These are phyloP conservation scores for Auxenochlorella pyrenoidosa DNA, from an alignment of 139 green algal genomes.

Conservation along the genomic window DNA sequence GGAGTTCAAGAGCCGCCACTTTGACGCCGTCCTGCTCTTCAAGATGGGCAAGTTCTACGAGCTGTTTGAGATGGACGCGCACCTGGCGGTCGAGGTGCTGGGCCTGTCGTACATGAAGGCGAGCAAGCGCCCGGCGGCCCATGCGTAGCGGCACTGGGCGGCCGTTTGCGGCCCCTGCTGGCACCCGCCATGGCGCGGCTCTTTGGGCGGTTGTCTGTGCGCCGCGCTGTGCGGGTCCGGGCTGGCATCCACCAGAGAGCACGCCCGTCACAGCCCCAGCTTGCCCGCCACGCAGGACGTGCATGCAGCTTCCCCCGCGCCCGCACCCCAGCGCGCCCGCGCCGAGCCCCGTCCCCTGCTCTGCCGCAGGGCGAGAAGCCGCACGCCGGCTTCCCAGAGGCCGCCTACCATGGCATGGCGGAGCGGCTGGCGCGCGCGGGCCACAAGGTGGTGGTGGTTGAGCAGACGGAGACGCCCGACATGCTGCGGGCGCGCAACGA, in stretches of 20 bases:
- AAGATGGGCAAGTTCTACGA: slow-evolving; percentile 98
- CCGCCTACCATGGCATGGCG: slow-evolving; percentile 82
- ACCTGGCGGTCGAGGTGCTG: slow-evolving; percentile 89
- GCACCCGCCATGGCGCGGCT: too few species aligned
- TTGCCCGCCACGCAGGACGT: too few species aligned
- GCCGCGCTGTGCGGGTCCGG: too few species aligned
- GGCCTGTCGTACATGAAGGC: slow-evolving; percentile 95
- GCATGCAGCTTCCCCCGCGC: too few species aligned
- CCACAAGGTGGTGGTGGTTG: slow-evolving; percentile 93
- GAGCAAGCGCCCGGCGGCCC: background rate
- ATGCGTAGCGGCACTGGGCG: too few species aligned
- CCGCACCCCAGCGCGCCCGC: too few species aligned
- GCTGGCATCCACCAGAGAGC: too few species aligned
- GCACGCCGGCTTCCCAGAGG: slow-evolving; percentile 94
- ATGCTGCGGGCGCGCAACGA: slow-evolving; percentile 87
- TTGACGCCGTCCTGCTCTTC: slow-evolving; percentile 92
- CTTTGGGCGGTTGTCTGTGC: too few species aligned
- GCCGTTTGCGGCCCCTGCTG: too few species aligned
- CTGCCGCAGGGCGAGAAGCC: slow-evolving; percentile 89
- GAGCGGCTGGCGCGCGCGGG: slow-evolving; percentile 88
- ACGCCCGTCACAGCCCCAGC: too few species aligned
- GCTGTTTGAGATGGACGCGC: slow-evolving; percentile 99
- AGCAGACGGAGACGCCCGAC: slow-evolving; percentile 97
- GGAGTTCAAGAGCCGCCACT: slow-evolving; percentile 93
- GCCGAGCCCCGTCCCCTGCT: background rate